phyloP scores from a whole-genome alignment of 352 stramenopile genomes.

The Saprolegnia diclina region DNA sequence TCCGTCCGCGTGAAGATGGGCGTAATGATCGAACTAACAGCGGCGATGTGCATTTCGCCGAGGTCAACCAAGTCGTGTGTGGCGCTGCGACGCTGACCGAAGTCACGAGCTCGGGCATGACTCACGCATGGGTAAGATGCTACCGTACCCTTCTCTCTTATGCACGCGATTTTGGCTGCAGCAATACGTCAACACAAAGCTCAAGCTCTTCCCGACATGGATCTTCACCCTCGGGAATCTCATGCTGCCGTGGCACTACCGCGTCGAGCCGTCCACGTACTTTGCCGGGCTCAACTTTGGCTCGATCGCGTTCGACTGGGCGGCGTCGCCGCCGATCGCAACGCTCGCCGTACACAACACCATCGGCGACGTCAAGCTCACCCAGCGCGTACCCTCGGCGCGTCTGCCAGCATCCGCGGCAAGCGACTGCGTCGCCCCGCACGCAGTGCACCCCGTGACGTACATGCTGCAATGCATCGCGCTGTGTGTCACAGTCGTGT shows the following conservation, averaged over 20 bases:
- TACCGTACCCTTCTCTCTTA: background rate
- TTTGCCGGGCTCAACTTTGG: conserved; percentile 90
- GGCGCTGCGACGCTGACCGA: conserved; percentile 59
- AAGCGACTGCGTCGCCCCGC: conserved; percentile 33
- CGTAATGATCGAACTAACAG: conserved; percentile 29
- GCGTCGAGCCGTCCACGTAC: conserved; percentile 49
- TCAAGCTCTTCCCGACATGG: conserved; percentile 51
- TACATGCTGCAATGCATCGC: conserved; percentile 24
- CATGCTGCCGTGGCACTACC: conserved; percentile 74
- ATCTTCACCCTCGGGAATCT: conserved; percentile 69
- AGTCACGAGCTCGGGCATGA: conserved; percentile 90
- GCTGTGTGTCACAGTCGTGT: conserved; percentile 4
- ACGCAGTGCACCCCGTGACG: conserved; percentile 23
- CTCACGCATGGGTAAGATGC: conserved; percentile 89
- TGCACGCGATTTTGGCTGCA: background rate
- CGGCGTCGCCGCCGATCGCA: conserved; percentile 32
- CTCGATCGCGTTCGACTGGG: conserved; percentile 90
- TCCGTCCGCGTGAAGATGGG: background rate
- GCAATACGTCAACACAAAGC: conserved; percentile 40
- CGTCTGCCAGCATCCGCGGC: conserved; percentile 21
- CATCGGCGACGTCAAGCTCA: conserved; percentile 29
- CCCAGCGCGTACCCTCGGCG: conserved; percentile 29
- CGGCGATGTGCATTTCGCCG: conserved; percentile 90
- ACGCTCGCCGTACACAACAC: conserved; percentile 30
- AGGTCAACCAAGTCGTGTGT: conserved; percentile 91